phyloP scores from a whole-genome alignment of 2,329 filamentous ascomycete species.

The Penicillium sp. region DNA sequence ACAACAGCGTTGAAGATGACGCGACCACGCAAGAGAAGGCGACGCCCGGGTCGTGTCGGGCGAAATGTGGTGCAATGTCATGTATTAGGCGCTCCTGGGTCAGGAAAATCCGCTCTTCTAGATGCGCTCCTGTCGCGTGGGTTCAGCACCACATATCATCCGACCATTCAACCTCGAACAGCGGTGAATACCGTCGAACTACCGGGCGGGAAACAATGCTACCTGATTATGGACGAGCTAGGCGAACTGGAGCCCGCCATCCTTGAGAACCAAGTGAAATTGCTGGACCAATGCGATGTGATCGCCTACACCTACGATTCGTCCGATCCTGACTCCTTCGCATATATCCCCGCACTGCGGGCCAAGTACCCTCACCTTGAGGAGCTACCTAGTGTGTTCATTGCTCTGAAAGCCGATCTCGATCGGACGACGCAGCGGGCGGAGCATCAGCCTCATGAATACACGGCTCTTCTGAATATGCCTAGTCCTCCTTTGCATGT shows the following conservation, averaged over 20 bases:
- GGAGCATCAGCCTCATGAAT: conserved; percentile 88
- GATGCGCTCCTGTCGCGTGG: conserved; percentile 90
- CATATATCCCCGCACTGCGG: conserved; percentile 82
- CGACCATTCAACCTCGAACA: conserved; percentile 91
- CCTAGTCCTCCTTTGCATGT: conserved; percentile 84
- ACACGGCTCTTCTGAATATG: conserved; percentile 84
- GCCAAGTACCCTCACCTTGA: conserved; percentile 81
- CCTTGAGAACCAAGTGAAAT: conserved; percentile 84
- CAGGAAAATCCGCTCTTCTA: conserved; percentile 88
- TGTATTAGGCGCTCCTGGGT: conserved; percentile 80
- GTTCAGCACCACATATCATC: conserved; percentile 81
- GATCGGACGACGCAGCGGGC: conserved; percentile 97
- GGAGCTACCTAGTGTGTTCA: conserved; percentile 88
- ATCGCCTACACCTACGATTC: conserved; percentile 97
- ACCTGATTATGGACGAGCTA: conserved; percentile 92
- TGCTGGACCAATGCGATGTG: conserved; percentile 85
- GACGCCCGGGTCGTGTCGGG: conserved; percentile 81
- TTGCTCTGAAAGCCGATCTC: conserved; percentile 90
- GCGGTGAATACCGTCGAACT: conserved; percentile 97
- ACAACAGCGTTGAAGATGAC: conserved; percentile 89
- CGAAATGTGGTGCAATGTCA: conserved; percentile 95
- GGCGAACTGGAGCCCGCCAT: conserved; percentile 95
- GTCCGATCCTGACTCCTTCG: conserved; percentile 93
- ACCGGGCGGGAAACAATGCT: conserved; percentile 94
- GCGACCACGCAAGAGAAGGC: conserved; percentile 83